These are phyloP conservation scores for Mucor indicus DNA, from an alignment of 371 early-diverging fungal species.

Conservation along the genomic window DNA sequence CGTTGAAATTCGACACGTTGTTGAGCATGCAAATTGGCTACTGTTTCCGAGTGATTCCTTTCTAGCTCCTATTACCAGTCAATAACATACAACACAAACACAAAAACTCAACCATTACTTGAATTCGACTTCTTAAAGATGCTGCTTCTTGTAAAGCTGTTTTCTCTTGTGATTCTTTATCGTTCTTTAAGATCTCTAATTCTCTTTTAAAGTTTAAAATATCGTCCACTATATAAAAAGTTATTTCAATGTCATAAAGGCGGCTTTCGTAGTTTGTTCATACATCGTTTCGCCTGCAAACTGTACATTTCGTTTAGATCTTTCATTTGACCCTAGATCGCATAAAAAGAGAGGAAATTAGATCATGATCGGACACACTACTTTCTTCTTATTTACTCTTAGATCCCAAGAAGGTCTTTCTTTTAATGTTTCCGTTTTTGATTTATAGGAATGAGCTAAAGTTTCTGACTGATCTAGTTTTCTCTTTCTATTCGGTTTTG, in stretches of 20 bases:
- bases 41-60: constrained; percentile 16
- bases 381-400: constrained; percentile 21
- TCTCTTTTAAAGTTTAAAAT: constrained; percentile 23
- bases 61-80: constrained; percentile 9
- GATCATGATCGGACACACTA: no score
- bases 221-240: constrained; percentile 18
- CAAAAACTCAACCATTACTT: no score
- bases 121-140: constrained; percentile 20
- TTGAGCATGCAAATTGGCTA: constrained; percentile 25
- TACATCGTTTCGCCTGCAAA: constrained; percentile 25
- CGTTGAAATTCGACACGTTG: constrained; percentile 35
- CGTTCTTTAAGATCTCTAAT: constrained; percentile 21
- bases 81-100: neutral
- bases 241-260: neutral
- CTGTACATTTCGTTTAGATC: constrained; percentile 33
- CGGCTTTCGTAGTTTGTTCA: neutral
- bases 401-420: constrained; percentile 43
- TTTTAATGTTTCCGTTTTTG: constrained; percentile 14
- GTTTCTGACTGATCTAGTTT: neutral
- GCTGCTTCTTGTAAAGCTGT: constrained; percentile 26
- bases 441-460: constrained; percentile 4
- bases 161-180: constrained; percentile 29
- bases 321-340: constrained; percentile 29
- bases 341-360: no score
- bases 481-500: neutral